phyloP scores from a whole-genome alignment of 2,329 filamentous ascomycete species.

The Neurospora sp. region DNA sequence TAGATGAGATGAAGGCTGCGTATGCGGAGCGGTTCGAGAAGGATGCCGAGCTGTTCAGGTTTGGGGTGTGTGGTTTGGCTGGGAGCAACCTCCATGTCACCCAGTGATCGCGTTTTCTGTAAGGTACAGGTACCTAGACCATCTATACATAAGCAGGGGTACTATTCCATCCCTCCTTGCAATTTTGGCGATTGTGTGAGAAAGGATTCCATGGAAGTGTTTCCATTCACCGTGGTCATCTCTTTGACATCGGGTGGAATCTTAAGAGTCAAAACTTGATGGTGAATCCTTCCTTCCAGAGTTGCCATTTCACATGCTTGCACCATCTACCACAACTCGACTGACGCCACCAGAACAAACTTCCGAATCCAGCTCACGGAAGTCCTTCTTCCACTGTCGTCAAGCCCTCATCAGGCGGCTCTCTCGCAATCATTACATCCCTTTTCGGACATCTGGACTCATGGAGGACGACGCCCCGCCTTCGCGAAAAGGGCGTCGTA shows the following conservation, averaged over 20 bases:
- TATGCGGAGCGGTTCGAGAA: not conserved
- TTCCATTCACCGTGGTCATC: too few relatives aligned
- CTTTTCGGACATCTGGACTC: not conserved
- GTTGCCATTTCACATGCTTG: too few relatives aligned
- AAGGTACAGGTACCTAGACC: not conserved
- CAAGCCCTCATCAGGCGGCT: not conserved
- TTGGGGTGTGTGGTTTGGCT: not conserved
- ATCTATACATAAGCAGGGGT: not conserved
- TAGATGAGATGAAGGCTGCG: slow-evolving; percentile 13
- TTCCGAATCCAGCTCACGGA: not conserved
- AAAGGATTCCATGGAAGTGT: too few relatives aligned
- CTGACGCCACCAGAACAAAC: not conserved
- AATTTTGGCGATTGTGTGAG: too few relatives aligned
- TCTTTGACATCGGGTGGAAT: too few relatives aligned
- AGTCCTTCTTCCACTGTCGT: not conserved
- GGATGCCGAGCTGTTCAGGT: not conserved
- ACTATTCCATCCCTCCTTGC: too few relatives aligned
- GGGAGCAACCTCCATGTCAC: not conserved
- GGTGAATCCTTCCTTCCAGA: too few relatives aligned
- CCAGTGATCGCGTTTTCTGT: not conserved
- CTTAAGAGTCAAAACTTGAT: too few relatives aligned
- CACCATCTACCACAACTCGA: not conserved
- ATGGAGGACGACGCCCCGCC: not conserved
- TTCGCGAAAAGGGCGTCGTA: not conserved
- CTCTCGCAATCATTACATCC: not conserved